Base-by-base conservation (phyloP, 2,329 filamentous ascomycete genomes). In the Bipolaris oryzae region DNA sequence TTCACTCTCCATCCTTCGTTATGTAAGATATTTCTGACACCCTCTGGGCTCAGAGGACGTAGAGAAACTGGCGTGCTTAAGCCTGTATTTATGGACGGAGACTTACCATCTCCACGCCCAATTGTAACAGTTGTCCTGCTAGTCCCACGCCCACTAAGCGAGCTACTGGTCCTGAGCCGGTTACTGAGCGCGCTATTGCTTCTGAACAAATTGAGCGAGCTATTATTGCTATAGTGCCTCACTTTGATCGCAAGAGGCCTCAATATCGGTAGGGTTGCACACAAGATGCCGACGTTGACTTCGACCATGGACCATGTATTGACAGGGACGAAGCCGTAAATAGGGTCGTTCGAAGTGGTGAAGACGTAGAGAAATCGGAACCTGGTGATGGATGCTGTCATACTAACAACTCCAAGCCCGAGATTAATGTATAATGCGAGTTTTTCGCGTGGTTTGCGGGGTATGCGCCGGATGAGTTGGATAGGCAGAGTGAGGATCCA, bases 301-400 rank as follows among this genome's bases (percentile, higher is more conserved):
- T 97, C 93, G 57, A 97, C 86, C 33, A 89, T 90, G 20, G 90
- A 93, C 93, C 92, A 97, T 87, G 96, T 91, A 68, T 96, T 88
- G 0, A 91, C 90, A n/a, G 91, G 79, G 0, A 91, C 90, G 1
- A 89, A 89, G 71, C 94, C 92, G 86, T 81, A 86, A 50, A 81
- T 82, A 49, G 84, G 82, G 62, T 86, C 83, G 2, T 76, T 76
- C 7, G 74, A 74, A 13, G 77, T 73, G 35, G 67, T 73, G 42
- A 71, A 73, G 41, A 76, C 77, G 21, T 77, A 65, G 28, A 71
- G 66, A 74, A 77, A 53, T 74, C 79, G 50, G 69, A 71, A 16
- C 74, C 80, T 25, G 33, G 38, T n/a, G 15, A 48, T 25, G 20
- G 45, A 48, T 5, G 45, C 45, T 9, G 28, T 5, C 16, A 37